phyloP scores from a whole-genome alignment of 2,329 filamentous ascomycete species.

The Xylaria sp. region DNA sequence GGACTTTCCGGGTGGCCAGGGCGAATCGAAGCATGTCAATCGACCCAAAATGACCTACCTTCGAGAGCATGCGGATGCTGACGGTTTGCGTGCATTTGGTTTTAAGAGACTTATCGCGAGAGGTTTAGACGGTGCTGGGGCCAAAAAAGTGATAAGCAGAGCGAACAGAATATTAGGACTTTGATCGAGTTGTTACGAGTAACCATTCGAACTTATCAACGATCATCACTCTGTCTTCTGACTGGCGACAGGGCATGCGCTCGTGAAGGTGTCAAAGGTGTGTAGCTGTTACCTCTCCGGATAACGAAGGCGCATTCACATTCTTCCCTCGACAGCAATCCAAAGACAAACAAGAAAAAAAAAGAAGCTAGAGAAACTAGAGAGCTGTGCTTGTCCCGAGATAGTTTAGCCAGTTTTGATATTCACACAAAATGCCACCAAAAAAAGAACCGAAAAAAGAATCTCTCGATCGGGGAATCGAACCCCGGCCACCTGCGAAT shows the following conservation, averaged over 20 bases:
- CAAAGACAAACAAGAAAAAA: background rate
- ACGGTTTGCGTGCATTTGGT: slow-evolving; percentile 42
- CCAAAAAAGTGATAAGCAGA: slow-evolving; percentile 33
- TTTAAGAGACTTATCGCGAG: slow-evolving; percentile 35
- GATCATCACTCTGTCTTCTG: background rate
- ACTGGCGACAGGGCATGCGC: background rate
- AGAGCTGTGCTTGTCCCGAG: background rate
- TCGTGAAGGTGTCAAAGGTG: too few relatives aligned
- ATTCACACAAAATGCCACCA: too few relatives aligned
- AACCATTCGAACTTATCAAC: background rate
- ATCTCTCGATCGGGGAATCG: slow-evolving; percentile 32
- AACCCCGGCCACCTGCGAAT: slow-evolving; percentile 32
- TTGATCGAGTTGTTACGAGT: background rate
- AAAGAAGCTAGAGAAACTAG: background rate
- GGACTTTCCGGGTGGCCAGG: slow-evolving; percentile 67
- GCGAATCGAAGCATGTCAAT: slow-evolving; percentile 53
- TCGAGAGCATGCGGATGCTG: slow-evolving; percentile 28
- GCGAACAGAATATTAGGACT: slow-evolving; percentile 45
- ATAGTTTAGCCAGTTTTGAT: too few relatives aligned
- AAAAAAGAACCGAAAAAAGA: background rate
- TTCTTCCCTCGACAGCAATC: background rate
- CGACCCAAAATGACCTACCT: slow-evolving; percentile 40
- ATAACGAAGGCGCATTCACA: too few relatives aligned
- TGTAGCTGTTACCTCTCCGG: too few relatives aligned
- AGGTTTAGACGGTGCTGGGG: slow-evolving; percentile 32